Evolutionary conservation across 192 early-diverging fungal species (phyloP).

Genomic region (Backusella parvicylindrica): DNA sequence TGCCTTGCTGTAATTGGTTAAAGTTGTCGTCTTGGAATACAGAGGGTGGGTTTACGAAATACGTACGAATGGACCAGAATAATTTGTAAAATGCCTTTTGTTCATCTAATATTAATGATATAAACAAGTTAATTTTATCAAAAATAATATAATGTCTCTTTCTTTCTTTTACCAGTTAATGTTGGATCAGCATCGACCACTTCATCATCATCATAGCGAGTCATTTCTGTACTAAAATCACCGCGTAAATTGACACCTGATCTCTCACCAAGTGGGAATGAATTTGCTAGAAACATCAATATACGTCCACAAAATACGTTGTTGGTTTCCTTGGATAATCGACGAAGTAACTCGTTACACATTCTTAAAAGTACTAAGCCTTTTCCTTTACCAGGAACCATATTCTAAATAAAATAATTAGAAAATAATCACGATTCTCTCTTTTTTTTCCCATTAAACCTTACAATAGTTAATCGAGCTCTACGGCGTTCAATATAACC

Average conservation of each 20-base stretch:
- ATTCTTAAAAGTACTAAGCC: conserved; percentile 76
- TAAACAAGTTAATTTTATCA: neutral
- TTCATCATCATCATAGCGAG: conserved; percentile 46
- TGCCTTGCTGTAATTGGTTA: conserved; percentile 38
- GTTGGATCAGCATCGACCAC: conserved; percentile 39
- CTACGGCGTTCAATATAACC: conserved; percentile 61
- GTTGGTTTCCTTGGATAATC: conserved; percentile 82
- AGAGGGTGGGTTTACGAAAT: conserved; percentile 66
- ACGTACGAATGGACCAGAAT: conserved; percentile 81
- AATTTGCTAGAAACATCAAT: conserved; percentile 80
- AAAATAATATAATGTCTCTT: neutral
- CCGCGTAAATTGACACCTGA: conserved; percentile 89
- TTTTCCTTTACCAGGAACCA: conserved; percentile 78
- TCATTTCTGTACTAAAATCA: conserved; percentile 79
- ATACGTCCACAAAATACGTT: conserved; percentile 85
- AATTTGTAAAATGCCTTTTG: conserved; percentile 55
- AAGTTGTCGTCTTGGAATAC: conserved; percentile 41
- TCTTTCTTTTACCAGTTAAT: conserved; percentile 16
- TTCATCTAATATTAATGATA: conserved; percentile 11
- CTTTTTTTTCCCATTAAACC: neutral
- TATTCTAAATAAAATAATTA: conserved; percentile 41
- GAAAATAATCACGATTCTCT: neutral
- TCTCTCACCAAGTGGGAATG: conserved; percentile 82
- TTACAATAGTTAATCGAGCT: conserved; percentile 51
- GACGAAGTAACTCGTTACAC: conserved; percentile 86